Percentiles rank a stretch among this genome's conserved stretches.
Evolutionary conservation across 1,139 yeast species (phyloP).

Genomic region (Scheffersomyces lignicola): DNA sequence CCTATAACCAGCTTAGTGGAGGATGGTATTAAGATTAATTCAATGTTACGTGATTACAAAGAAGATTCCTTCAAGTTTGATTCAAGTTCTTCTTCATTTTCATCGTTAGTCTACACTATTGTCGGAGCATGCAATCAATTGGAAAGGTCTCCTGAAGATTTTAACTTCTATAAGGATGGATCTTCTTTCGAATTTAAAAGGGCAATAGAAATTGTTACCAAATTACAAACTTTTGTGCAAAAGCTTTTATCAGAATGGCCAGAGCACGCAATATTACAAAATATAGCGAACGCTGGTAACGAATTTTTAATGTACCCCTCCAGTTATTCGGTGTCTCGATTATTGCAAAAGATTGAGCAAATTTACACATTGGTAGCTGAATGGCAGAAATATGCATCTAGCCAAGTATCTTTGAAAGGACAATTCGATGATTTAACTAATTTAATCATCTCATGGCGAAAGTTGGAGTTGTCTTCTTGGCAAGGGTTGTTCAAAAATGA

Average conservation of each 20-base stretch:
- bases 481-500: conserved; percentile 71
- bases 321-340: conserved; percentile 71
- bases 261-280: conserved; percentile 86
- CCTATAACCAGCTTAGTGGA: conserved; percentile 30
- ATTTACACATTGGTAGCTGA: conserved; percentile 78
- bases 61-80: conserved; percentile 21
- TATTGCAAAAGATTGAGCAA: conserved; percentile 83
- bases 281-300: conserved; percentile 60
- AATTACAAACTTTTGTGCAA: conserved; percentile 46
- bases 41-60: conserved; percentile 19
- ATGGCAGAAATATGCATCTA: conserved; percentile 93
- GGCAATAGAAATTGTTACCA: conserved; percentile 55
- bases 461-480: conserved; percentile 86
- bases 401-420: conserved; percentile 62
- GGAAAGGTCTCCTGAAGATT: conserved; percentile 17
- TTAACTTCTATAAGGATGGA: conserved; percentile 73
- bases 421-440: conserved; percentile 60
- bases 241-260: conserved; percentile 80
- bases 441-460: conserved; percentile 87
- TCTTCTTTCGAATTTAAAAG: conserved; percentile 59
- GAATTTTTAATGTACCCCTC: conserved; percentile 68
- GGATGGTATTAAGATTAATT: conserved; percentile 43
- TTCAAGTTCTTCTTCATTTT: conserved; percentile 34
- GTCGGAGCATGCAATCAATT: conserved; percentile 25
- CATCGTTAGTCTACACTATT: conserved; percentile 44